A percentile compares a stretch with the other conserved stretches of the same genome.
These are phyloP conservation scores for Cubamyces sp. DNA, from an alignment of 768 basidiomycete species.

Conservation along the genomic window DNA sequence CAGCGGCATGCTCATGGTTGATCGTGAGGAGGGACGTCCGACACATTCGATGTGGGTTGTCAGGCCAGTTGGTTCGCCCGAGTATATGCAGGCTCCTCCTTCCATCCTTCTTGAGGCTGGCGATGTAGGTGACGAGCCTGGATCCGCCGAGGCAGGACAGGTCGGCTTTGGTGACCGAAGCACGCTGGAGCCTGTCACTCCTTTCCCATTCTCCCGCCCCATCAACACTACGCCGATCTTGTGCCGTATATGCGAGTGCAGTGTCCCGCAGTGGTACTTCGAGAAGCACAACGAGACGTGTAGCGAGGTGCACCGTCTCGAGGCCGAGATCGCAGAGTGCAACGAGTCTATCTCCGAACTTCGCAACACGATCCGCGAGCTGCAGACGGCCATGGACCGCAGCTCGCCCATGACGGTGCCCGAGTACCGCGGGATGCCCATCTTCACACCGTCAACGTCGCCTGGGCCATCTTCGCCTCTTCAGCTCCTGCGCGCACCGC, in stretches of 20 bases:
- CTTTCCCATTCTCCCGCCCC: constrained; percentile 76
- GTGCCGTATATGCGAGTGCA: constrained; percentile 97
- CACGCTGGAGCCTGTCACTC: constrained; percentile 50
- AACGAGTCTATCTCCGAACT: constrained; percentile 93
- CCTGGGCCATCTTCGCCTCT: constrained; percentile 76
- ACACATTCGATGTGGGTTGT: constrained; percentile 99
- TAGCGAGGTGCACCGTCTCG: constrained; percentile 92
- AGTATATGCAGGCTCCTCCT: constrained; percentile 69
- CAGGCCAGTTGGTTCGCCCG: constrained; percentile 76
- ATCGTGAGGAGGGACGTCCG: constrained; percentile 83
- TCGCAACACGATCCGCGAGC: constrained; percentile 81
- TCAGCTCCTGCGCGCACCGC: constrained; percentile 66
- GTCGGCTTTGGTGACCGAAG: constrained; percentile 41
- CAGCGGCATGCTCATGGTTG: constrained; percentile 98
- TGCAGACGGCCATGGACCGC: constrained; percentile 71
- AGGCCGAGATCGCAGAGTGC: constrained; percentile 91
- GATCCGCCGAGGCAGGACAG: constrained; percentile 40
- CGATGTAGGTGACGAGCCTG: constrained; percentile 44
- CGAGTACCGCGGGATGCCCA: constrained; percentile 88
- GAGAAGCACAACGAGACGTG: constrained; percentile 99
- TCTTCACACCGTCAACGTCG: constrained; percentile 74
- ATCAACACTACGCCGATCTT: constrained; percentile 85
- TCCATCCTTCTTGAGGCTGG: constrained; percentile 57
- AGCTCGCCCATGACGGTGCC: constrained; percentile 67
- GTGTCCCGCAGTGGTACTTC: constrained; percentile 98